Conservation (phyloP, 1,284 basidiomycete genomes). For the Leccinum ponderosum region DNA sequence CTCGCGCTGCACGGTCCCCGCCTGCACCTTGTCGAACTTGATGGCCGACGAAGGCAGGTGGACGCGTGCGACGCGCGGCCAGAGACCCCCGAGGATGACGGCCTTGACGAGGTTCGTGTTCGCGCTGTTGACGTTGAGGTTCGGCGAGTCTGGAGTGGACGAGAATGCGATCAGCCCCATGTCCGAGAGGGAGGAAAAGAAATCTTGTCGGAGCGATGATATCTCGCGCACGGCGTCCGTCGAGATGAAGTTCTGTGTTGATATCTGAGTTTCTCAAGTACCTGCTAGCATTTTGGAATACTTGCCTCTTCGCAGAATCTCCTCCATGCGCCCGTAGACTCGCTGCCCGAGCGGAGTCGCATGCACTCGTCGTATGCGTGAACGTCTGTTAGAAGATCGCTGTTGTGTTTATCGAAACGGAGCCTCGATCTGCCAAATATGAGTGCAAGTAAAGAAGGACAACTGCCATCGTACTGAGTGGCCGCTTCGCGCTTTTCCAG, state of each 20-base stretch:
- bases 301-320: slow-evolving; percentile 78
- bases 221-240: slow-evolving; percentile 78
- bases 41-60: slow-evolving; percentile 72
- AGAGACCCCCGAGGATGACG: slow-evolving; percentile 81
- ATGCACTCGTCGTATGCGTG: slow-evolving; percentile 75
- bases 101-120: slow-evolving; percentile 79
- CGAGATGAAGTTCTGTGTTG: slow-evolving; percentile 81
- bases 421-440: slow-evolving; percentile 56
- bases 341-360: slow-evolving; percentile 51
- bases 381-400: slow-evolving; percentile 85
- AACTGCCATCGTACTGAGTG: slow-evolving; percentile 47
- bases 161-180: slow-evolving; percentile 67
- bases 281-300: not conserved
- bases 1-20: slow-evolving; percentile 79
- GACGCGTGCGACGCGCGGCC: slow-evolving; percentile 77
- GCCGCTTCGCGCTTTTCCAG: slow-evolving; percentile 85
- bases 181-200: slow-evolving; percentile 70
- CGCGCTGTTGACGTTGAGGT: slow-evolving; percentile 58
- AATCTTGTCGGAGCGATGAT: slow-evolving; percentile 76
- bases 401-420: slow-evolving; percentile 70
- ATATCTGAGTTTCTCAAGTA: not conserved
- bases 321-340: slow-evolving; percentile 48
- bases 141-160: slow-evolving; percentile 45
- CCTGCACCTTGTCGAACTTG: slow-evolving; percentile 82
- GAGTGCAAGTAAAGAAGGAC: not conserved